Percentiles rank a stretch among this genome's conserved stretches.
Conservation (phyloP, 257 asterid species). For the Nicotiana noctiflora region DNA sequence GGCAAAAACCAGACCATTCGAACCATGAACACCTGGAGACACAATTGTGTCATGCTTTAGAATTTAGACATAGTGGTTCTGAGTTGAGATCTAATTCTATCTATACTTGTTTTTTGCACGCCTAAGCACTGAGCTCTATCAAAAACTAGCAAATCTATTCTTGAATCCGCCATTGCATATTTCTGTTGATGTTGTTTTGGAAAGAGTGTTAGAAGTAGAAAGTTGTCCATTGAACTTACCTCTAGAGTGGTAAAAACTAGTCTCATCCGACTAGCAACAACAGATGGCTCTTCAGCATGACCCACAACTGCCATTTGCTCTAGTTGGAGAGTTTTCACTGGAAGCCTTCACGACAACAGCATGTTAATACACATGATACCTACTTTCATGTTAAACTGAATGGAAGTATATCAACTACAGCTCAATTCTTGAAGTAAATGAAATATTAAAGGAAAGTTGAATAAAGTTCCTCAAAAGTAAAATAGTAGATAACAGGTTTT, state of each 20-base stretch:
- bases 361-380: neutral
- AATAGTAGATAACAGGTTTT: neutral
- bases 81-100: neutral
- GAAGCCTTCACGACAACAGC: conserved; percentile 51
- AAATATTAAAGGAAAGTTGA: neutral
- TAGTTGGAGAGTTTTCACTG: conserved; percentile 87
- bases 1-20: neutral
- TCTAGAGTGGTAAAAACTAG: conserved; percentile 85
- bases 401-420: neutral
- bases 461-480: neutral
- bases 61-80: neutral
- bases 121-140: neutral
- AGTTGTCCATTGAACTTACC: conserved; percentile 32
- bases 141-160: neutral
- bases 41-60: neutral
- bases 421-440: neutral
- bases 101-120: neutral
- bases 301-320: conserved; percentile 93
- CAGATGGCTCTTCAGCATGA: conserved; percentile 77
- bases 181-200: neutral
- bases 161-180: neutral
- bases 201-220: conserved; percentile 7
- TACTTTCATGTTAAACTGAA: neutral
- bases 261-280: conserved; percentile 91
- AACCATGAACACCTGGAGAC: neutral